Evolutionary conservation across 495 filamentous ascomycete genomes (phyloP), one percentile per base, ranked within the genome.

Genomic region (Glonium stellatum): DNA sequence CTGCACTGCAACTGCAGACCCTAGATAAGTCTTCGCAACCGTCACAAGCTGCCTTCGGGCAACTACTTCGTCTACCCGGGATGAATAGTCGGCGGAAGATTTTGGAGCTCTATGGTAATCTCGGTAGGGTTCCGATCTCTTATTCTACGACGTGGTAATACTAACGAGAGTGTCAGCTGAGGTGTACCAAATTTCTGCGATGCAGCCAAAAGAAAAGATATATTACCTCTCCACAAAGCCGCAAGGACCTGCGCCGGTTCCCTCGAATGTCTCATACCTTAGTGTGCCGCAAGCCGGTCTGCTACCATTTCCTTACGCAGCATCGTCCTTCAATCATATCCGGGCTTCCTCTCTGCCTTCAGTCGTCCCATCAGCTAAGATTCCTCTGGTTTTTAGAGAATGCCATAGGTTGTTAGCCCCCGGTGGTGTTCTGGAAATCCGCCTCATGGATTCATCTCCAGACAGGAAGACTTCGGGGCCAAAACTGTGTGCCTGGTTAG

Each of bases 111-210:
- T 62, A 64, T 44, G 62, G 68, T 12, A 66, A 70, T 44, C 46
- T 70, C 19, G 64, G 68, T 70, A 54, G 68, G 60, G 27, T 31
- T 57, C 22, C 31, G 18, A 27, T 27, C 21, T 6, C 48, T 9
- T 1, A 23, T 23, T 27, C 19, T 39, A 56, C 23, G 6, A 31
- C 34, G 35, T 27, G 13, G 5, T 59, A 31, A 64, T 50, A 22
- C 51, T 50, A 61, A 54, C n/a, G 39, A 19, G 13, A 13, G n/a
- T 19, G 11, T 64, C 25, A 67, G 65, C 65, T 21, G 65, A 67
- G 54, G 57, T 69, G 0, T 65, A 65, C 46, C 66, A 69, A 52
- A 61, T 71, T 25, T 69, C 69, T 21, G 69, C 69, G 22, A 67
- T 69, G 58, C 54, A 67, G 25, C 61, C 69, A 1, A 46, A 55